These are phyloP conservation scores for Annona cherimola DNA, from an alignment of 164 flowering plant species.

Conservation along the genomic window DNA sequence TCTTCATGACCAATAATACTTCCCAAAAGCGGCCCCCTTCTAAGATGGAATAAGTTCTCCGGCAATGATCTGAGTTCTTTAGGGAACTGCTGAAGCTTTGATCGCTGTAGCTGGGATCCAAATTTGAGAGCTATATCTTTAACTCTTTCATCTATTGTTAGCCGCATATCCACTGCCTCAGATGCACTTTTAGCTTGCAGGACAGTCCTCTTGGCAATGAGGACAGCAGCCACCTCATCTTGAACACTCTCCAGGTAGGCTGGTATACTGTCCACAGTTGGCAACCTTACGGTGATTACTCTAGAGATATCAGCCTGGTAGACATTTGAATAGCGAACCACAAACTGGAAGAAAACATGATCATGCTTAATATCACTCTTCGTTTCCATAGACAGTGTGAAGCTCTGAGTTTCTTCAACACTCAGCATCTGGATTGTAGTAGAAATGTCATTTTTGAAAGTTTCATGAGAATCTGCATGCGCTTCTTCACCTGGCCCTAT, in stretches of 20 bases:
- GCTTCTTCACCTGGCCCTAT: constrained; percentile 99
- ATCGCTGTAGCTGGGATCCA: constrained; percentile 69
- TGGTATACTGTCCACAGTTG: constrained; percentile 78
- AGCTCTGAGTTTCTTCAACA: constrained; percentile 92
- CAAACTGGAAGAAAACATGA: constrained; percentile 76
- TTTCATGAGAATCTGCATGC: constrained; percentile 61
- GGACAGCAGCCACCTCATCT: constrained; percentile 80
- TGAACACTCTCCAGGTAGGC: constrained; percentile 87
- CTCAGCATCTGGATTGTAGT: constrained; percentile 76
- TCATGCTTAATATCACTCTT: constrained; percentile 70
- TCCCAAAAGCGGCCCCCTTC: constrained; percentile 91
- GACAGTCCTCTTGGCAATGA: constrained; percentile 79
- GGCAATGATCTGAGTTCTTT: constrained; percentile 77
- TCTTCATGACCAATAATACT: constrained; percentile 95
- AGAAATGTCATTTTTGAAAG: constrained; percentile 64
- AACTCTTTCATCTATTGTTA: constrained; percentile 79
- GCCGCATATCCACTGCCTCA: constrained; percentile 69
- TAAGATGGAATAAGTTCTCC: constrained; percentile 84
- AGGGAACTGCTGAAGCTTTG: constrained; percentile 80
- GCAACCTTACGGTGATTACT: constrained; percentile 71
- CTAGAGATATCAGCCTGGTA: constrained; percentile 85
- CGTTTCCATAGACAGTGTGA: constrained; percentile 76
- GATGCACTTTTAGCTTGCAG: constrained; percentile 62
- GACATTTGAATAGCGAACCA: constrained; percentile 59
- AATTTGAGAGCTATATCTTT: constrained; percentile 76